These are phyloP conservation scores for Ceratocystis smalleyi DNA, from an alignment of 2,329 filamentous ascomycete genomes.

Conservation along the genomic window DNA sequence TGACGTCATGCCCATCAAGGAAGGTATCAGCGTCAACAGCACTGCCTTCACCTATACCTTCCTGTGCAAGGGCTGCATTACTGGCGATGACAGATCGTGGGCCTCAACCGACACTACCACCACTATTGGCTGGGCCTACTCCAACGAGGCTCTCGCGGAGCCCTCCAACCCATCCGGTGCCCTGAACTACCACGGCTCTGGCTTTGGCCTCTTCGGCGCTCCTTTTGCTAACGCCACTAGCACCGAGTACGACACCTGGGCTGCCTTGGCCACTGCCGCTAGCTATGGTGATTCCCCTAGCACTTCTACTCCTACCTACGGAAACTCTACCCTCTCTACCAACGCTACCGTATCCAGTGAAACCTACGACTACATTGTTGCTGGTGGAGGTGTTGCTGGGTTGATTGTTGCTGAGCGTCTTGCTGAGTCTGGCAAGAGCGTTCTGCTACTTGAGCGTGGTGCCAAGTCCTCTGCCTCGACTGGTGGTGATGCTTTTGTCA, in stretches of 20 bases:
- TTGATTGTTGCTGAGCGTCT: slow-evolving; percentile 24
- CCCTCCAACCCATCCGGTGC: slow-evolving; percentile 23
- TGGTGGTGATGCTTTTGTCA: slow-evolving; percentile 46
- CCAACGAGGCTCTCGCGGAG: slow-evolving; percentile 23
- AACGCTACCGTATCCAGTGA: slow-evolving; percentile 31
- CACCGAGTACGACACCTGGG: slow-evolving; percentile 20
- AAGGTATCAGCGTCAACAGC: slow-evolving; percentile 36
- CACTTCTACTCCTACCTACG: slow-evolving; percentile 29
- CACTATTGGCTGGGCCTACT: slow-evolving; percentile 29
- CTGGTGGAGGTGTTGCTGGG: slow-evolving; percentile 24
- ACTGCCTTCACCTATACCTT: slow-evolving; percentile 40
- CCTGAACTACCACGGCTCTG: slow-evolving; percentile 28
- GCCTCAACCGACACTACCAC: slow-evolving; percentile 22
- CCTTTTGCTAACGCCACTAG: slow-evolving; percentile 26
- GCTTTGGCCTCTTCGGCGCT: slow-evolving; percentile 27
- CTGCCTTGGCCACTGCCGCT: slow-evolving; percentile 18
- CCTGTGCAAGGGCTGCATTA: slow-evolving; percentile 33
- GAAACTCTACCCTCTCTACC: slow-evolving; percentile 35
- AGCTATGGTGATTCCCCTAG: slow-evolving; percentile 20
- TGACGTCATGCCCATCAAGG: slow-evolving; percentile 29
- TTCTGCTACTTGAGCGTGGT: slow-evolving; percentile 48
- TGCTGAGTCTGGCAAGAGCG: slow-evolving; percentile 38
- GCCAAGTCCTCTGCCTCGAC: slow-evolving; percentile 47
- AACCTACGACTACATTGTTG: slow-evolving; percentile 24
- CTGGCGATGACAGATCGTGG: slow-evolving; percentile 20